Conservation (phyloP, 805 yeast genomes). For the Monosporozyma aerobia region DNA sequence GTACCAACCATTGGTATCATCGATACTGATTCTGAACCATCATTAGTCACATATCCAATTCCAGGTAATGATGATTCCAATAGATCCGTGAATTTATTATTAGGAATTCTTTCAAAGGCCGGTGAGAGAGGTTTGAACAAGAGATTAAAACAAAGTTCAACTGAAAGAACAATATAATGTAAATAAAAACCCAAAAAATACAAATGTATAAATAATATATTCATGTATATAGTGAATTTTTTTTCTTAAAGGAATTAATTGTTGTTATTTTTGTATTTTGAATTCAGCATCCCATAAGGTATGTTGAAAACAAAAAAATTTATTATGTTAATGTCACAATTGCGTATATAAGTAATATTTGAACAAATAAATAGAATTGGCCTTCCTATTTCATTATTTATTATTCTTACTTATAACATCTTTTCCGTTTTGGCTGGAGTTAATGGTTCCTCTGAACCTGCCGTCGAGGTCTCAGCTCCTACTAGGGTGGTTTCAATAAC, state of each 20-base stretch:
- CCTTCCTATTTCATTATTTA: background rate
- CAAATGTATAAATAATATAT: background rate
- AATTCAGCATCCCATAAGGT: background rate
- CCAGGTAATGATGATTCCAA: slow-evolving; percentile 93
- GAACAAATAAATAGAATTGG: background rate
- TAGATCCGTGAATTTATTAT: slow-evolving; percentile 68
- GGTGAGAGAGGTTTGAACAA: slow-evolving; percentile 67
- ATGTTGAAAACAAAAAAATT: background rate
- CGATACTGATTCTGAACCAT: slow-evolving; percentile 90
- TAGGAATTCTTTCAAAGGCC: slow-evolving; percentile 78
- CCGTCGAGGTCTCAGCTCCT: background rate
- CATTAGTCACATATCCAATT: slow-evolving; percentile 82
- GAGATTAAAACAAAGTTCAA: slow-evolving; percentile 32
- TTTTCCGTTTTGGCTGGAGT: background rate
- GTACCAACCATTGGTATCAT: slow-evolving; percentile 90
- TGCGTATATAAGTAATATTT: background rate
- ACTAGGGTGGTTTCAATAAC: background rate
- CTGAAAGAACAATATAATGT: background rate
- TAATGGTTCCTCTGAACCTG: background rate
- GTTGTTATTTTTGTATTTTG: background rate
- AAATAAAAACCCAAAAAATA: background rate
- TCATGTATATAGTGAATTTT: background rate
- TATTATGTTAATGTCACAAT: background rate
- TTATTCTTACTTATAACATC: background rate
- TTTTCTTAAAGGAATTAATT: background rate